These are phyloP conservation scores for Diutina sp. DNA, from an alignment of 1,139 yeast genomes.

Conservation along the genomic window DNA sequence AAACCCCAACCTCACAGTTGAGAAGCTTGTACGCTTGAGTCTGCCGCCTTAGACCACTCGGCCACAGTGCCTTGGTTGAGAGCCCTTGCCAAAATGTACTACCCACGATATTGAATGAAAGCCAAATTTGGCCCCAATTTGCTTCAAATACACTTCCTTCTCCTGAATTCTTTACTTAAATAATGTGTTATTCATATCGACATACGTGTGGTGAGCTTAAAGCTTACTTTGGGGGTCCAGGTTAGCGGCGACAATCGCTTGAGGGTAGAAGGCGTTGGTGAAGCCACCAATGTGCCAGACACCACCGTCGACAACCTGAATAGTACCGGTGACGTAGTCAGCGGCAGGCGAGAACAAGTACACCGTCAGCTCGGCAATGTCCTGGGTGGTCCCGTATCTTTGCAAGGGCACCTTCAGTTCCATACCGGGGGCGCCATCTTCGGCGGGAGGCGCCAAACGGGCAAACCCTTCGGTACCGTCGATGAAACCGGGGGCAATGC, in stretches of 20 bases:
- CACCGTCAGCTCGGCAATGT: constrained; percentile 83
- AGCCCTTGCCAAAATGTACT: neutral
- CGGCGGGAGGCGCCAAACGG: constrained; percentile 33
- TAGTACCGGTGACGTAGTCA: constrained; percentile 62
- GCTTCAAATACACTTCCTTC: too few species aligned
- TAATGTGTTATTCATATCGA: neutral
- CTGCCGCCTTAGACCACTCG: neutral
- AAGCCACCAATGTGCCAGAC: constrained; percentile 57
- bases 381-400: constrained; percentile 59
- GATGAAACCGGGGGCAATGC: constrained; percentile 87
- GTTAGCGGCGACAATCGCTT: neutral
- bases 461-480: constrained; percentile 71
- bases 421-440: constrained; percentile 12
- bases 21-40: neutral
- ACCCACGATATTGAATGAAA: too few species aligned
- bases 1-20: neutral
- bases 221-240: neutral
- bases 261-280: constrained; percentile 1
- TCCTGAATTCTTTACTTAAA: too few species aligned
- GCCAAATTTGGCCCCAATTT: too few species aligned
- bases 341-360: constrained; percentile 79
- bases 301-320: constrained; percentile 82
- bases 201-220: neutral
- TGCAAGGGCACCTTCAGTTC: constrained; percentile 53
- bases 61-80: neutral